Evolutionary conservation across 2,329 filamentous ascomycete species (phyloP), one percentile per base, ranked within the genome.

Genomic region (Hypoxylon sp.): DNA sequence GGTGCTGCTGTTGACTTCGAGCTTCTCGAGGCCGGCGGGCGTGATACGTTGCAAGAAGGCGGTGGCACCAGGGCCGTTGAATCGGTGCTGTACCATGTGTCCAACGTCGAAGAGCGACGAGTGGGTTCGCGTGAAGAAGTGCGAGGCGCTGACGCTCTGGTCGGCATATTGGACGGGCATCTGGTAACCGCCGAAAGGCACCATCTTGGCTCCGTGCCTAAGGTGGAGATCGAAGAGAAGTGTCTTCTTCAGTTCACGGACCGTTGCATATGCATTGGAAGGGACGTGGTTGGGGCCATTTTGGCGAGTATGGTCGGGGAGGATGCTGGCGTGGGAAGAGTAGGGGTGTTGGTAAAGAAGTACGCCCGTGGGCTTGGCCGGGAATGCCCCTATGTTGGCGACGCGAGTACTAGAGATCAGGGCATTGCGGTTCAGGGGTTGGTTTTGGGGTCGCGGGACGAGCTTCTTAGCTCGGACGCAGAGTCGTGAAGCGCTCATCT

Each of bases 31-130:
- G 49, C 90, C 89, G 11, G 91, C 90, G 0, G 96, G 96, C 0
- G 95, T 97, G 68, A 99, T 85, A 72, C 85, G 90, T 84, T 97
- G 90, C 37, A 99, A 88, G 79, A 98, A 96, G 3, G 88, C 88
- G 27, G 91, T 87, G 4, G 93, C 95, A 35, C 92, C 92, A 6
- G 93, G 89, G 0, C 96, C 96, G 57, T 89, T 89, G 78, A 99
- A 90, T 73, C 90, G 88, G 80, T 97, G 94, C 83, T 97, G 95
- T 70, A 91, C 94, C 95, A 98, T 98, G 83, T 98, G 96, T 79
- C 92, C 92, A 61, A 98, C 96, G 81, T 99, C 96, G 78, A 99
- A 99, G 71, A 99, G 84, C 71, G 94, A 97, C 64, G 93, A 92
- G 81, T 95, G 92, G 75, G 90, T 87, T 61, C 96, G 90, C 14